A percentile compares a stretch with the other conserved stretches of the same genome.
Conservation (phyloP, 768 basidiomycete genomes). For the Rhizopogon vinicolor region DNA sequence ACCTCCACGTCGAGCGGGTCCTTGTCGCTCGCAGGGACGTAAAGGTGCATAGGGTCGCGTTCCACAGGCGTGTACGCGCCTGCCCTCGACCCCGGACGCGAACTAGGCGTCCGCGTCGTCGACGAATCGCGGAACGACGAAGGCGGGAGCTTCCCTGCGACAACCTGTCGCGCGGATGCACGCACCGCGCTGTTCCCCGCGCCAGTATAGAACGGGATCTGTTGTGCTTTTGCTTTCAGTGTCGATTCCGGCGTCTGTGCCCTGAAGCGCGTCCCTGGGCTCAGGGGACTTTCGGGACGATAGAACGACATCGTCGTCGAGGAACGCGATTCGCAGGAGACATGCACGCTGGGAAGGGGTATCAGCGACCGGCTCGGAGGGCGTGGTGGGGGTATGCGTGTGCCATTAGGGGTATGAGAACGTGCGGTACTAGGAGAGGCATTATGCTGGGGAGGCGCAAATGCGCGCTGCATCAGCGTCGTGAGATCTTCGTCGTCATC, state of each 20-base stretch:
- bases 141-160: conserved; percentile 50
- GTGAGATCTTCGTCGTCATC: conserved; percentile 40
- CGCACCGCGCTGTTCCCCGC: conserved; percentile 25
- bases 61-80: conserved; percentile 65
- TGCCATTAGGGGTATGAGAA: conserved; percentile 36
- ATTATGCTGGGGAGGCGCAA: conserved; percentile 54
- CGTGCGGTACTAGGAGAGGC: conserved; percentile 35
- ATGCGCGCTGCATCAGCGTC: conserved; percentile 51
- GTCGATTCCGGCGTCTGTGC: conserved; percentile 70
- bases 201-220: conserved; percentile 49
- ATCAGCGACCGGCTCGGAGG: conserved; percentile 85
- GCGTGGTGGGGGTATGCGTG: conserved; percentile 51
- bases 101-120: conserved; percentile 46
- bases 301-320: conserved; percentile 69
- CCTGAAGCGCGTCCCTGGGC: conserved; percentile 36
- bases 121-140: conserved; percentile 71
- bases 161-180: conserved; percentile 30
- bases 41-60: conserved; percentile 49
- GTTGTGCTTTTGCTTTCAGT: conserved; percentile 56
- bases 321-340: conserved; percentile 67
- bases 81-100: conserved; percentile 60
- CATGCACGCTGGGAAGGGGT: conserved; percentile 69
- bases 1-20: conserved; percentile 86
- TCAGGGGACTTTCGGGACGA: conserved; percentile 48
- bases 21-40: conserved; percentile 57